Percentiles rank a stretch among this genome's conserved stretches.
These are phyloP conservation scores for Cercospora janseana DNA, from an alignment of 2,329 filamentous ascomycete genomes.

Conservation along the genomic window DNA sequence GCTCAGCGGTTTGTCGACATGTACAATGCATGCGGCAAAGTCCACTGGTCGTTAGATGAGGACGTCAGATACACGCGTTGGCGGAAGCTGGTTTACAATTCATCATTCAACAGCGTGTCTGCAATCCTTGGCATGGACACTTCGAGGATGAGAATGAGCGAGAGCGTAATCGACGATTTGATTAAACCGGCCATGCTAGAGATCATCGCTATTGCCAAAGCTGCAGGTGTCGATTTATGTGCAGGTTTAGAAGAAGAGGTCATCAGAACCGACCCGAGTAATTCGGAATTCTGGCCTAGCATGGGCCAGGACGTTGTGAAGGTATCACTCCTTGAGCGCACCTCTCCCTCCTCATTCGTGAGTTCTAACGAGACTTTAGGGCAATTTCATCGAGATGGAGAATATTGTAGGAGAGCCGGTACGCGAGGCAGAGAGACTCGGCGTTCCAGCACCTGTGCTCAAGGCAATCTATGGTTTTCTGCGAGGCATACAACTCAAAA, in stretches of 20 bases:
- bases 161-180: constrained; percentile 48
- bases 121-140: constrained; percentile 54
- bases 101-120: constrained; percentile 54
- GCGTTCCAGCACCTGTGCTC: constrained; percentile 53
- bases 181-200: constrained; percentile 56
- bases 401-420: constrained; percentile 59
- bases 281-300: constrained; percentile 52
- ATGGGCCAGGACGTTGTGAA: constrained; percentile 57
- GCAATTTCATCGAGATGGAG: constrained; percentile 58
- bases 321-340: constrained; percentile 30
- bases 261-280: constrained; percentile 52
- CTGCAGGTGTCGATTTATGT: constrained; percentile 45
- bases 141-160: constrained; percentile 49
- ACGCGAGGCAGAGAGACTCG: constrained; percentile 49
- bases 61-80: constrained; percentile 49
- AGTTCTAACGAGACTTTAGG: constrained; percentile 32
- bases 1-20: constrained; percentile 46
- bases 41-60: constrained; percentile 42
- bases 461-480: constrained; percentile 50
- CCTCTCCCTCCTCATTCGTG: no score
- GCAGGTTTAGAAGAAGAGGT: constrained; percentile 46
- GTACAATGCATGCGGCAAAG: constrained; percentile 50
- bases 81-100: constrained; percentile 54
- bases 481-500: constrained; percentile 51
- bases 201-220: constrained; percentile 49